These are phyloP conservation scores for Taxillus chinensis DNA, from an alignment of 164 flowering plant genomes.

Conservation along the genomic window DNA sequence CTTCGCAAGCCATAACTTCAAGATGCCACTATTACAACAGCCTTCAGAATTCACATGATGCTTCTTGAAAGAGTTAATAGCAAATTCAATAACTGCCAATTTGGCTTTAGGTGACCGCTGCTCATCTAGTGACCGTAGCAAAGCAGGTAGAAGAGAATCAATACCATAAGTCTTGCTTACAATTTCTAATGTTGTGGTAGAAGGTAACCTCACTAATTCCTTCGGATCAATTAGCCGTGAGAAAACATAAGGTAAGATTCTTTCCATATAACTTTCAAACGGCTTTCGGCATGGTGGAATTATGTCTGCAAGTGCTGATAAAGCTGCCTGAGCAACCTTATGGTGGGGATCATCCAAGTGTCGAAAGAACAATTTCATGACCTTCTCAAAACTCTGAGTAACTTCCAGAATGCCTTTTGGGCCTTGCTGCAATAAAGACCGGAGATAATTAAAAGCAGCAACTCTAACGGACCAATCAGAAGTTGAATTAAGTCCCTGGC, in stretches of 20 bases:
- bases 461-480: constrained; percentile 95
- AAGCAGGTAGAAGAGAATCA: constrained; percentile 90
- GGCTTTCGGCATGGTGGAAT: constrained; percentile 91
- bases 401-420: constrained; percentile 86
- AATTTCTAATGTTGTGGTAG: constrained; percentile 79
- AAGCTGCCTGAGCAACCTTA: constrained; percentile 99
- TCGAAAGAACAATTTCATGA: constrained; percentile 91
- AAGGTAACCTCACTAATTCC: constrained; percentile 86
- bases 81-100: constrained; percentile 94
- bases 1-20: constrained; percentile 95
- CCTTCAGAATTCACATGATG: constrained; percentile 68
- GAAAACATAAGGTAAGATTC: constrained; percentile 91
- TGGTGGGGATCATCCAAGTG: constrained; percentile 99
- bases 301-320: constrained; percentile 81
- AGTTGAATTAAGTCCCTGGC: constrained; percentile 79
- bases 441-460: constrained; percentile 81
- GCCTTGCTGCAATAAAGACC: constrained; percentile 81
- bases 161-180: constrained; percentile 79
- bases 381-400: constrained; percentile 85
- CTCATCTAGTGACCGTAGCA: constrained; percentile 95
- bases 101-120: constrained; percentile 98
- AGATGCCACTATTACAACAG: constrained; percentile 58
- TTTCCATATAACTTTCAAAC: constrained; percentile 92
- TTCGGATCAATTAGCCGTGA: constrained; percentile 92
- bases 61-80: constrained; percentile 79